A percentile compares a stretch with the other conserved stretches of the same genome.
These are phyloP conservation scores for Ophiocordyceps camponoti-floridani DNA, from an alignment of 2,329 filamentous ascomycete species.

Conservation along the genomic window DNA sequence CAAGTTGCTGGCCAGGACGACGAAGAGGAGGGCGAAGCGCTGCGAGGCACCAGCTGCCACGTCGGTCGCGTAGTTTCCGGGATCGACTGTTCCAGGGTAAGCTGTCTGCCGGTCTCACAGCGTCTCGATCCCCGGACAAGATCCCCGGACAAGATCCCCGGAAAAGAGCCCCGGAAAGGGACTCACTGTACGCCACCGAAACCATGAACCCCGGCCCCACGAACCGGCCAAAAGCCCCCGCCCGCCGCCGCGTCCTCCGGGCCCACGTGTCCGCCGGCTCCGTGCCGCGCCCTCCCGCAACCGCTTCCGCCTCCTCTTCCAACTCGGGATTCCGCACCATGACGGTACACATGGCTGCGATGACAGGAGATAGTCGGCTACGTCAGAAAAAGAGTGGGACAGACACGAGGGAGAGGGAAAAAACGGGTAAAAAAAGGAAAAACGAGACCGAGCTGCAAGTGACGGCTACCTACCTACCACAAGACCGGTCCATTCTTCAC, in stretches of 20 bases:
- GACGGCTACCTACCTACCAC: too few relatives aligned
- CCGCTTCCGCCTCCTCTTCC: neutral
- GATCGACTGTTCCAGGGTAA: conserved; percentile 23
- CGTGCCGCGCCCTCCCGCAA: neutral
- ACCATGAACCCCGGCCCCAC: conserved; percentile 52
- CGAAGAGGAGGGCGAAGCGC: conserved; percentile 46
- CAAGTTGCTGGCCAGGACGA: conserved; percentile 50
- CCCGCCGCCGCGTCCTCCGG: neutral
- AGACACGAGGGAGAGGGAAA: too few relatives aligned
- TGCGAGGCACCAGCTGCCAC: conserved; percentile 50
- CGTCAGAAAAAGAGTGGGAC: too few relatives aligned
- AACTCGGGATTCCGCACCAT: neutral
- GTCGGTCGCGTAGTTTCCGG: conserved; percentile 54
- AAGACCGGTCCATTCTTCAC: too few relatives aligned
- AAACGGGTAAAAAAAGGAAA: too few relatives aligned
- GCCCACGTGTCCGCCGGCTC: neutral
- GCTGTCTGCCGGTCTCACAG: neutral
- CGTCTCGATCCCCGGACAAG: neutral
- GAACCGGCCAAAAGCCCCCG: conserved; percentile 20
- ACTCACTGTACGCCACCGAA: conserved; percentile 37
- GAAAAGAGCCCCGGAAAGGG: neutral
- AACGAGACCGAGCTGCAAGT: too few relatives aligned
- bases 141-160: neutral
- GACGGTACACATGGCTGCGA: too few relatives aligned
- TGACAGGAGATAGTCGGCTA: too few relatives aligned